Evolutionary conservation across 2,329 filamentous ascomycete genomes (phyloP).

Genomic region (Botryosphaeria dothidea): DNA sequence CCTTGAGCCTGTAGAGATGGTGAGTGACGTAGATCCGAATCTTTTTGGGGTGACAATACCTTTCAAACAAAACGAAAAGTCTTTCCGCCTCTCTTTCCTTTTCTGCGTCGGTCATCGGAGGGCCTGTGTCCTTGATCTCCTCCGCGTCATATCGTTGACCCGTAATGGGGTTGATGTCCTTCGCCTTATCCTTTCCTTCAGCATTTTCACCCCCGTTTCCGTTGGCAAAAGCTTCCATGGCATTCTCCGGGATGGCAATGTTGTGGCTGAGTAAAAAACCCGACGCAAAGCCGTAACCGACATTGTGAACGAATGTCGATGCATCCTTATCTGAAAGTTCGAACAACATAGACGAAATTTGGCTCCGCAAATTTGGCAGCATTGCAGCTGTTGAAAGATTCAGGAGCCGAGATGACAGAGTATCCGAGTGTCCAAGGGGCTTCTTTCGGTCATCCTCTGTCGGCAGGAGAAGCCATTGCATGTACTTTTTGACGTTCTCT

Average conservation of each 20-base stretch:
- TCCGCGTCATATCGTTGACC: conserved; percentile 77
- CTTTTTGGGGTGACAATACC: too few species aligned
- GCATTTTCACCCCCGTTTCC: conserved; percentile 15
- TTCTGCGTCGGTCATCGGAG: conserved; percentile 86
- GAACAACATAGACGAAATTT: conserved; percentile 79
- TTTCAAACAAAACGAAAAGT: conserved; percentile 87
- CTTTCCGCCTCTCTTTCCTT: conserved; percentile 89
- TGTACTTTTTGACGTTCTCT: conserved; percentile 58
- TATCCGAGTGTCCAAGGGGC: conserved; percentile 74
- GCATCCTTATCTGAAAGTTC: conserved; percentile 82
- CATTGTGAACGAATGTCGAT: conserved; percentile 79
- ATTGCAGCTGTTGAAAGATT: conserved; percentile 73
- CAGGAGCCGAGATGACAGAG: conserved; percentile 74
- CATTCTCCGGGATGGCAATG: conserved; percentile 70
- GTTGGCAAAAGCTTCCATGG: conserved; percentile 55
- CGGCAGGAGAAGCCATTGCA: conserved; percentile 72
- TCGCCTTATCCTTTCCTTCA: conserved; percentile 23
- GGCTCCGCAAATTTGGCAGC: conserved; percentile 70
- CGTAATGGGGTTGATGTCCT: conserved; percentile 76
- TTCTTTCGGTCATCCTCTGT: conserved; percentile 72
- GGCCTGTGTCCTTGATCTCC: conserved; percentile 52
- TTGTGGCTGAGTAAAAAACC: conserved; percentile 87
- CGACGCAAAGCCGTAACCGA: conserved; percentile 91
- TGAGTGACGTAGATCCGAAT: conserved; percentile 19
- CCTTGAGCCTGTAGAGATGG: conserved; percentile 55